Evolutionary conservation across 2,329 filamentous ascomycete species (phyloP).

Genomic region (Alternaria incomplexa): DNA sequence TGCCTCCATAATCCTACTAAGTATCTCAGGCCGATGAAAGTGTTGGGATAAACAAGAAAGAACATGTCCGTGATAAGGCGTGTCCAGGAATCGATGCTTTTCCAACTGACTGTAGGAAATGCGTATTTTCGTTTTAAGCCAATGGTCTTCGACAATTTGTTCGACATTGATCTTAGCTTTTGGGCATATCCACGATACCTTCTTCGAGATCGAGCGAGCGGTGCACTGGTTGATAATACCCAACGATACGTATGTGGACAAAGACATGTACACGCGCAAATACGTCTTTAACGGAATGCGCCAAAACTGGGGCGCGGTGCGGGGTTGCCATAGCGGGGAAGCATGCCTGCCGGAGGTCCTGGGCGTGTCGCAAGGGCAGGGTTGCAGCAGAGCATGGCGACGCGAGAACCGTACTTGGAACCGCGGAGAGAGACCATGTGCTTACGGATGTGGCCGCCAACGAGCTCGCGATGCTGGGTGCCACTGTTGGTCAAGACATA

Average conservation of each 20-base stretch:
- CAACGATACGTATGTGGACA: slow-evolving; percentile 32
- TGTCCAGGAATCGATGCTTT: slow-evolving; percentile 34
- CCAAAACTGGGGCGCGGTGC: slow-evolving; percentile 36
- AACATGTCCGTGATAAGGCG: slow-evolving; percentile 27
- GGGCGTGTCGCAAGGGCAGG: slow-evolving; percentile 87
- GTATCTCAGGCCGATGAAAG: slow-evolving; percentile 21
- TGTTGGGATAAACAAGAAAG: slow-evolving; percentile 44
- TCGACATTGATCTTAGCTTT: slow-evolving; percentile 39
- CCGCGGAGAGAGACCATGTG: slow-evolving; percentile 99
- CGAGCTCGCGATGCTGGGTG: slow-evolving; percentile 87
- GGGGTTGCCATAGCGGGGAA: slow-evolving; percentile 44
- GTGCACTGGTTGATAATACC: slow-evolving; percentile 36
- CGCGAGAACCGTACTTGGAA: slow-evolving; percentile 97
- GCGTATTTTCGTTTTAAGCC: slow-evolving; percentile 37
- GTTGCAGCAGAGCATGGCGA: slow-evolving; percentile 99
- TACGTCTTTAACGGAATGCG: slow-evolving; percentile 33
- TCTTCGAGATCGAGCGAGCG: slow-evolving; percentile 42
- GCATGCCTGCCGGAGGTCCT: slow-evolving; percentile 74
- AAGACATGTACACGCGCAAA: slow-evolving; percentile 18
- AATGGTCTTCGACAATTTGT: slow-evolving; percentile 37
- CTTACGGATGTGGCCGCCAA: slow-evolving; percentile 92
- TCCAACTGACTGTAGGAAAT: slow-evolving; percentile 33
- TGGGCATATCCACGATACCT: slow-evolving; percentile 41
- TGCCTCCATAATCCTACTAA: slow-evolving; percentile 22
- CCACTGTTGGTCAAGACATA: slow-evolving; percentile 92